phyloP scores from a whole-genome alignment of 257 asterid genomes.

The Craterostigma plantagineum region DNA sequence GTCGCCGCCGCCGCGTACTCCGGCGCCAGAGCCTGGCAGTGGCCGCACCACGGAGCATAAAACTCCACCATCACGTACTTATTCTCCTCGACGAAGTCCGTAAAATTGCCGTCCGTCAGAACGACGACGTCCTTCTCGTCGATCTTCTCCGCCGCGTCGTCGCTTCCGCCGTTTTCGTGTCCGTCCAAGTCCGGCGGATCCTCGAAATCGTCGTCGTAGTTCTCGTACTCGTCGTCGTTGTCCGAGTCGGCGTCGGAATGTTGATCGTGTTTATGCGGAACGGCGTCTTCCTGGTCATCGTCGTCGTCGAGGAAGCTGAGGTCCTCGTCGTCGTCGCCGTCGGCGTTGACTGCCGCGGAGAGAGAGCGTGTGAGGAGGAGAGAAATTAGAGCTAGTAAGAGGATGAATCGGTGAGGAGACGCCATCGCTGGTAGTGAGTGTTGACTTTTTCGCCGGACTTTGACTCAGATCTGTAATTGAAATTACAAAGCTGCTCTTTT shows the following conservation, averaged over 20 bases:
- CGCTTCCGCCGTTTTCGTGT: constrained; percentile 15
- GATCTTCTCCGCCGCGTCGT: constrained; percentile 15
- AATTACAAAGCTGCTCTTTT: background rate
- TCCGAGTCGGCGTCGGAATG: constrained; percentile 23
- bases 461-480: constrained; percentile 14
- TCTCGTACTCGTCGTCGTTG: constrained; percentile 28
- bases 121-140: constrained; percentile 80
- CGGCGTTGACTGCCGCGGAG: constrained; percentile 8
- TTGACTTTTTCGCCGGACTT: constrained; percentile 7
- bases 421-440: too few relatives aligned
- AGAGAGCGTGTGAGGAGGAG: constrained; percentile 13
- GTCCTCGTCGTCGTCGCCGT: constrained; percentile 33
- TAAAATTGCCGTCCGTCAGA: constrained; percentile 57
- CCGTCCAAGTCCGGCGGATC: constrained; percentile 18
- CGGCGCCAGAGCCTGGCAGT: constrained; percentile 72
- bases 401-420: constrained; percentile 8
- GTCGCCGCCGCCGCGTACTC: constrained; percentile 99
- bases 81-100: constrained; percentile 37
- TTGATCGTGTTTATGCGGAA: constrained; percentile 16
- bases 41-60: constrained; percentile 98
- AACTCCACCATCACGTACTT: constrained; percentile 90
- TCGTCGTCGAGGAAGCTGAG: constrained; percentile 35
- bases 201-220: constrained; percentile 33
- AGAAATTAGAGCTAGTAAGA: constrained; percentile 16
- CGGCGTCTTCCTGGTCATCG: constrained; percentile 12